Percentiles rank a stretch among this genome's conserved stretches.
phyloP scores from a whole-genome alignment of 2,329 filamentous ascomycete genomes.

The Plectosphaerella cucumerina region DNA sequence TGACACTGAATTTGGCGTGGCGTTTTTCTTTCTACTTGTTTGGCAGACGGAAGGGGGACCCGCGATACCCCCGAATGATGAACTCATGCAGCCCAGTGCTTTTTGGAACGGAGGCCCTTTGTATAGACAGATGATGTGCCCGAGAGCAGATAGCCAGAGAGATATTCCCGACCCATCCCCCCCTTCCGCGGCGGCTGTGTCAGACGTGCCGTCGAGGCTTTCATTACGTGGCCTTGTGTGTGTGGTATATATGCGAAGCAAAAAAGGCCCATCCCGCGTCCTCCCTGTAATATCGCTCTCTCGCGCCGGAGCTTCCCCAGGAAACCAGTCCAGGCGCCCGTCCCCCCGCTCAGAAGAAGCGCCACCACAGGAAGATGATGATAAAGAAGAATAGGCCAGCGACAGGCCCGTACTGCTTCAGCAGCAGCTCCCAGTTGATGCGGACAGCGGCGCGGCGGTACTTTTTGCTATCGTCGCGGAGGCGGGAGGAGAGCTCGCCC shows the following conservation, averaged over 20 bases:
- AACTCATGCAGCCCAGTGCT: too few relatives aligned
- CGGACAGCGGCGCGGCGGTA: conserved; percentile 88
- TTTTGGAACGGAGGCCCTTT: too few relatives aligned
- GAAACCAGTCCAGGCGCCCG: not conserved
- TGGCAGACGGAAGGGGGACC: too few relatives aligned
- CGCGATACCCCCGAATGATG: too few relatives aligned
- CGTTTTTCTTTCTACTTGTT: not conserved
- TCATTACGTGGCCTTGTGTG: not conserved
- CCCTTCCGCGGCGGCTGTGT: too few relatives aligned
- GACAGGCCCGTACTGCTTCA: conserved; percentile 96
- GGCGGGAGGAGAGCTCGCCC: conserved; percentile 85
- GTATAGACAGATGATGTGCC: too few relatives aligned
- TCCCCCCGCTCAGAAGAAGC: conserved; percentile 65
- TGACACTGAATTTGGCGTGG: not conserved
- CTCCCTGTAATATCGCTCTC: conserved; percentile 1
- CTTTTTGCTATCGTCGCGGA: conserved; percentile 91
- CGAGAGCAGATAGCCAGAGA: too few relatives aligned
- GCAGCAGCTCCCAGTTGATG: conserved; percentile 95
- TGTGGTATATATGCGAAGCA: not conserved
- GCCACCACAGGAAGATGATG: conserved; percentile 83
- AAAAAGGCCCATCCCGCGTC: not conserved
- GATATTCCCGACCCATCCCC: too few relatives aligned
- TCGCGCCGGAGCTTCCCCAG: not conserved
- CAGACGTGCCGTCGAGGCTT: not conserved
- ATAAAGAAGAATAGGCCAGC: conserved; percentile 78